Evolutionary conservation across 169 alveolate genomes (phyloP), one percentile per base, ranked within the genome.

Genomic region (Cryptosporidium andersoni): DNA sequence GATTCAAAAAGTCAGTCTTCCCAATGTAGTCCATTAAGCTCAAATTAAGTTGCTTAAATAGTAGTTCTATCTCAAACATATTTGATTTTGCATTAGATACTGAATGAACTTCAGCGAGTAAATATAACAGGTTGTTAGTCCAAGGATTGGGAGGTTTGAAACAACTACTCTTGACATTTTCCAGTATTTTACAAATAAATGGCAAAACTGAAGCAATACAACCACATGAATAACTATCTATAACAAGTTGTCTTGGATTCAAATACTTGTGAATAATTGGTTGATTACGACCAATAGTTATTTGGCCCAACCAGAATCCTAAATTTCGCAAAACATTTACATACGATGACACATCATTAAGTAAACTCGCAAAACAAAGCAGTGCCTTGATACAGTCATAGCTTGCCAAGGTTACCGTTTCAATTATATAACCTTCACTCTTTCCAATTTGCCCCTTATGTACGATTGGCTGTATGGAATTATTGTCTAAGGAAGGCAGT

Each of bases 131-230:
- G 36, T 96, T 95, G 45, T 93, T 82, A 16, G 98, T 94, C 98
- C 98, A 95, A 12, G 98, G 98, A 81, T 95, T 95, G n/a, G 98
- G 98, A 7, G 97, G 96, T 51, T 88, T 89, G 89, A 93, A 95
- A 90, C 93, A 92, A 4, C 95, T 91, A 63, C 67, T 45, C 53
- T 89, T 82, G 1, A 93, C 88, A 39, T 91, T 80, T 64, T 93
- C 97, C 81, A 95, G 49, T 34, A 93, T 88, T 64, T 91, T 94
- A 60, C 97, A 93, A 48, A 92, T 94, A 80, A 95, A 90, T 7
- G 98, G 98, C 62, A 95, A 81, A 25, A 93, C 92, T 51, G 96
- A 95, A 8, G 91, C 89, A 67, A 95, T 82, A 58, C 91, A 92
- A 5, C 94, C 92, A 40, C 45, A 25, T 12, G 68, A 81, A 65